These are phyloP conservation scores for Magnusiomyces suaveolens DNA, from an alignment of 1,139 yeast genomes.

Conservation along the genomic window DNA sequence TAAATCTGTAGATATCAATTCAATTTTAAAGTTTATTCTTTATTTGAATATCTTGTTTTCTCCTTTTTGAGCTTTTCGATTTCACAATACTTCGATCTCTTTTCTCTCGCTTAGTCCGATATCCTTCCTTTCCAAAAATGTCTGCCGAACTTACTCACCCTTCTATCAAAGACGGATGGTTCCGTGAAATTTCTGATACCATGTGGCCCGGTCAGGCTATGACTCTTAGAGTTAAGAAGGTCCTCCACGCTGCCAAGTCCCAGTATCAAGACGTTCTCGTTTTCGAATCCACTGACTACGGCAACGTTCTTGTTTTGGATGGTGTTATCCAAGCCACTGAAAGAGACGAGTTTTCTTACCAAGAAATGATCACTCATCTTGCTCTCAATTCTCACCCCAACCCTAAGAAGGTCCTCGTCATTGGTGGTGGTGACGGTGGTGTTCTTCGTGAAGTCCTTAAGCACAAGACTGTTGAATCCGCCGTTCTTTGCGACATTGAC, in stretches of 20 bases:
- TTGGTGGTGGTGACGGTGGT: slow-evolving; percentile 98
- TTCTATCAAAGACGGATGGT: slow-evolving; percentile 66
- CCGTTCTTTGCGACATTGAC: slow-evolving; percentile 85
- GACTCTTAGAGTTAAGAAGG: slow-evolving; percentile 71
- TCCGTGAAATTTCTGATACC: slow-evolving; percentile 75
- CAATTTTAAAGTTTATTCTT: too few relatives aligned
- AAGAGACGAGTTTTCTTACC: slow-evolving; percentile 86
- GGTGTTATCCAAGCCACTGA: slow-evolving; percentile 89
- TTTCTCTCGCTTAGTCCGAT: background rate
- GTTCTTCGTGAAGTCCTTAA: slow-evolving; percentile 86
- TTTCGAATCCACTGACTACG: slow-evolving; percentile 78
- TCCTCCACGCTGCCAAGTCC: slow-evolving; percentile 70
- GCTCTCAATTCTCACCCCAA: slow-evolving; percentile 83
- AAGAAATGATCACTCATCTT: slow-evolving; percentile 88
- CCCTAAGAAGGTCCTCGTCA: slow-evolving; percentile 80
- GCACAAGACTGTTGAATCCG: slow-evolving; percentile 73
- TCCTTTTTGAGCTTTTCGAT: too few relatives aligned
- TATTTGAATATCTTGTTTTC: background rate
- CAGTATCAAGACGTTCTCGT: slow-evolving; percentile 83
- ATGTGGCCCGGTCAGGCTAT: slow-evolving; percentile 95
- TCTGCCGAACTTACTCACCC: slow-evolving; percentile 29
- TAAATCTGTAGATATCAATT: too few relatives aligned
- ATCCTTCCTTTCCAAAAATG: slow-evolving; percentile 17
- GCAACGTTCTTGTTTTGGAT: slow-evolving; percentile 84
- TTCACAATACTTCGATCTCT: background rate